These are phyloP conservation scores for Euphorbia schlechtendalii DNA, from an alignment of 441 rosid species.

Conservation along the genomic window DNA sequence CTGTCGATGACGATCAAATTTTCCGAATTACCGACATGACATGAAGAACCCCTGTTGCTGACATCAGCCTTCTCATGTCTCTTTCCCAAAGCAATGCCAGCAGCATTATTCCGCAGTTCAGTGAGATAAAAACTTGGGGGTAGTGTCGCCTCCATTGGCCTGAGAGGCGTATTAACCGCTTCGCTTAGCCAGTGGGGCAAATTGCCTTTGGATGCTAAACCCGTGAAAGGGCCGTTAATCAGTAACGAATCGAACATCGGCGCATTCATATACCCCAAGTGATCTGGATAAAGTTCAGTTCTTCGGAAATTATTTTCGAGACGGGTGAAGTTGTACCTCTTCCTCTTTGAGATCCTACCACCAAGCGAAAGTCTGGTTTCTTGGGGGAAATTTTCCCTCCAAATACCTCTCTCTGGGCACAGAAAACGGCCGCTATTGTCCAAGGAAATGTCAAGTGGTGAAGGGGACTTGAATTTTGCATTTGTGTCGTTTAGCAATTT, in stretches of 20 bases:
- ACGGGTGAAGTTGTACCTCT: slow-evolving; percentile 6
- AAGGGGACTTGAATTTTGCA: slow-evolving; percentile 19
- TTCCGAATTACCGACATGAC: slow-evolving; percentile 16
- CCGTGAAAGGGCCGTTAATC: slow-evolving; percentile 9
- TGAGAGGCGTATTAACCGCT: slow-evolving; percentile 28
- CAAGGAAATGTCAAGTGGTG: slow-evolving; percentile 17
- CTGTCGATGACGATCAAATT: slow-evolving; percentile 31
- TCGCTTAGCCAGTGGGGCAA: slow-evolving; percentile 45
- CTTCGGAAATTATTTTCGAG: slow-evolving; percentile 18
- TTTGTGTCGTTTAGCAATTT: slow-evolving; percentile 31
- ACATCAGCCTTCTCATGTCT: slow-evolving; percentile 16
- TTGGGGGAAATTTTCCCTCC: slow-evolving; percentile 25
- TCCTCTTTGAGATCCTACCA: slow-evolving; percentile 19
- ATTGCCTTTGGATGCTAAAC: slow-evolving; percentile 19
- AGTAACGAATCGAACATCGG: slow-evolving; percentile 17
- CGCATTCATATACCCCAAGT: slow-evolving; percentile 14
- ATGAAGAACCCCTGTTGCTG: slow-evolving; percentile 7
- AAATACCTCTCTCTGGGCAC: slow-evolving; percentile 13
- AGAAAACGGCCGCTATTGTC: slow-evolving; percentile 17
- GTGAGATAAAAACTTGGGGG: slow-evolving; percentile 8
- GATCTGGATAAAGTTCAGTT: too few species aligned
- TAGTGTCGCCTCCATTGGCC: slow-evolving; percentile 18
- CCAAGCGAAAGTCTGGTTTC: slow-evolving; percentile 32
- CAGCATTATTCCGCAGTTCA: slow-evolving; percentile 11
- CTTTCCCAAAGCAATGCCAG: slow-evolving; percentile 14